Evolutionary conservation across 257 asterid species (phyloP), one percentile per base, ranked within the genome.

Genomic region (Plantago ovata): DNA sequence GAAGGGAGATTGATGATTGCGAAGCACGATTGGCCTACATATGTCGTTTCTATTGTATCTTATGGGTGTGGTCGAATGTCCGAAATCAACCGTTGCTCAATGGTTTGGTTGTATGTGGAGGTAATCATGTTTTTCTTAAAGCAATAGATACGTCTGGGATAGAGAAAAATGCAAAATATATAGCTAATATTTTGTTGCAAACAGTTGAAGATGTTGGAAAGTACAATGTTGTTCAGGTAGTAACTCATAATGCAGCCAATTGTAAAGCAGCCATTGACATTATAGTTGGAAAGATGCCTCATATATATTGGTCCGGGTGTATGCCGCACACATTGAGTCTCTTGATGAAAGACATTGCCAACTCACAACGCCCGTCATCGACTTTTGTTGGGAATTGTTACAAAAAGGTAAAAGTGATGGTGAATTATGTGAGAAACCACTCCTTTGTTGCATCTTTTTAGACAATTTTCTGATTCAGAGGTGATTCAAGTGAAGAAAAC

Each of bases 21-120:
- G n/a, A n/a, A n/a, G n/a, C n/a, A 10, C 13, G 64, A 59, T 28
- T 59, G 44, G 64, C 6, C 53, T n/a, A n/a, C n/a, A n/a, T 42
- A 43, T 24, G 53, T 22, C 41, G 44, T 14, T 42, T 22, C 44
- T 0, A 32, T 40, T 19, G 16, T 23, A 3, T 47, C 53, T 4
- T 18, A 47, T 47, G 53, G 53, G n/a, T n/a, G 1, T 47, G 53
- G 53, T 47, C 53, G 16, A 47, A 47, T 47, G 14, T 47, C 1
- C 12, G 54, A 43, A 23, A 59, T 22, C 43, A 59, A 16, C 54
- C 54, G 9, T 24, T 45, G 7, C 43, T 43, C 43, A 59, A 58
- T 21, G 40, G 20, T 21, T 9, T 58, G 12, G 52, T 3, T 6
- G 32, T 51, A 7, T 59, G 14, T 24, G 32, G 42, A n/a, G 41